Percentiles rank a stretch among this genome's conserved stretches.
These are phyloP conservation scores for Coemansia sp. DNA, from an alignment of 192 early-diverging fungal species.

Conservation along the genomic window DNA sequence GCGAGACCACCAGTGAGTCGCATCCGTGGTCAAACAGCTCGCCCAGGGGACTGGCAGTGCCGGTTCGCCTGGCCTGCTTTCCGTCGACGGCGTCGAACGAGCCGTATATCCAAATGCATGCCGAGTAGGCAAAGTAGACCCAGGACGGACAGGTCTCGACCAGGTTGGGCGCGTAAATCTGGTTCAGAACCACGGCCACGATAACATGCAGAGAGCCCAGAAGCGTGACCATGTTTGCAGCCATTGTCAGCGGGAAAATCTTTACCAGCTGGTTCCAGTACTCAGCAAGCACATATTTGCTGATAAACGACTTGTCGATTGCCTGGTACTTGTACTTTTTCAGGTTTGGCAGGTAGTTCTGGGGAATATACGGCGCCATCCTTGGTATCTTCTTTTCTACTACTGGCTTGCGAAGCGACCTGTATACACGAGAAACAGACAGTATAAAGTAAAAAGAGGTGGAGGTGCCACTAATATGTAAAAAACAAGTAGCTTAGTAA, in stretches of 20 bases:
- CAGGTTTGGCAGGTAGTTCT: slow-evolving; percentile 65
- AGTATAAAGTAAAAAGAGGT: neutral
- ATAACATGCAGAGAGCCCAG: slow-evolving; percentile 77
- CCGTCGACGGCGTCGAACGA: slow-evolving; percentile 93
- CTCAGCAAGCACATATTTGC: slow-evolving; percentile 71
- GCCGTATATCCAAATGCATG: slow-evolving; percentile 85
- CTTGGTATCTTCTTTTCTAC: neutral
- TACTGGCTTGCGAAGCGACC: neutral
- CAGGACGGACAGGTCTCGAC: slow-evolving; percentile 69
- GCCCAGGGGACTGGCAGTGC: slow-evolving; percentile 81
- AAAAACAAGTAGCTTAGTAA: neutral
- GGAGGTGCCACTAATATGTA: neutral
- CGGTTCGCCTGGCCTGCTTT: slow-evolving; percentile 90
- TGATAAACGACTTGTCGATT: slow-evolving; percentile 75
- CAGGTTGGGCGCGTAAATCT: slow-evolving; percentile 72
- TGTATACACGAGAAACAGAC: neutral
- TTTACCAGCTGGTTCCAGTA: slow-evolving; percentile 86
- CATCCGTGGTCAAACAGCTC: slow-evolving; percentile 96
- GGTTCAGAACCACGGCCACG: slow-evolving; percentile 66
- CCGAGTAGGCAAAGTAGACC: slow-evolving; percentile 73
- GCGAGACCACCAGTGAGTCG: slow-evolving; percentile 64
- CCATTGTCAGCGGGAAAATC: slow-evolving; percentile 83
- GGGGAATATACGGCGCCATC: slow-evolving; percentile 59
- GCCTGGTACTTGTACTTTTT: slow-evolving; percentile 83
- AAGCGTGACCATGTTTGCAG: slow-evolving; percentile 88